Percentiles rank a stretch among this genome's conserved stretches.
Conservation (phyloP, 306 rosid genomes). For the Pachyrhizus erosus region DNA sequence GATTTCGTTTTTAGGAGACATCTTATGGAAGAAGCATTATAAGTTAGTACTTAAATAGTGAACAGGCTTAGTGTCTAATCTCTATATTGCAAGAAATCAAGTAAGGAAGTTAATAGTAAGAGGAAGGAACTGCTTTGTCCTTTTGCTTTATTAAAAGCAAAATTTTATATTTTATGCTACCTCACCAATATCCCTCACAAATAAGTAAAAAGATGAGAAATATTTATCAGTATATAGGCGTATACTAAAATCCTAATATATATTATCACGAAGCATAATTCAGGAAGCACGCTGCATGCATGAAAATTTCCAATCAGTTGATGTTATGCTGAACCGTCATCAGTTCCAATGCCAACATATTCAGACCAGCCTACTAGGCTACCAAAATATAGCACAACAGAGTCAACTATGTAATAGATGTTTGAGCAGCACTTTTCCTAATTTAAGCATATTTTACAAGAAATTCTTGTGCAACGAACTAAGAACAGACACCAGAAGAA, state of each 20-base stretch:
- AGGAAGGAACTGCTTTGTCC: not conserved
- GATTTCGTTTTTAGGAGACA: not conserved
- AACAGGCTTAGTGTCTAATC: too few species aligned
- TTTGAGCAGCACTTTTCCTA: not conserved
- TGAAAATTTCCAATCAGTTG: constrained; percentile 7
- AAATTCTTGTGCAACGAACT: not conserved
- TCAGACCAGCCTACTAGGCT: constrained; percentile 13
- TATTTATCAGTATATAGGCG: not conserved
- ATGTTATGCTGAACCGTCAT: not conserved
- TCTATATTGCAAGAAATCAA: not conserved
- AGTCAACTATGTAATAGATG: not conserved
- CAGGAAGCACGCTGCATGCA: not conserved
- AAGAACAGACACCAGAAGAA: constrained; percentile 16
- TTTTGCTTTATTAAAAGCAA: not conserved
- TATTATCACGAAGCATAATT: too few species aligned
- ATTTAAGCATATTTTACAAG: constrained; percentile 25
- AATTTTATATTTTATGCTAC: constrained; percentile 6
- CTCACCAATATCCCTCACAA: constrained; percentile 1
- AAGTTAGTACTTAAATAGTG: not conserved
- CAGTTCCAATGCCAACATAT: constrained; percentile 24
- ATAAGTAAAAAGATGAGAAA: constrained; percentile 17
- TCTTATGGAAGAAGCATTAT: not conserved
- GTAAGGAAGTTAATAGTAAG: not conserved
- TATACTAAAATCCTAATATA: not conserved
- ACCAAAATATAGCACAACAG: not conserved